Evolutionary conservation across 208 protist species (phyloP), one percentile per base, ranked within the genome.

Genomic region (Wallacemonas sp.): DNA sequence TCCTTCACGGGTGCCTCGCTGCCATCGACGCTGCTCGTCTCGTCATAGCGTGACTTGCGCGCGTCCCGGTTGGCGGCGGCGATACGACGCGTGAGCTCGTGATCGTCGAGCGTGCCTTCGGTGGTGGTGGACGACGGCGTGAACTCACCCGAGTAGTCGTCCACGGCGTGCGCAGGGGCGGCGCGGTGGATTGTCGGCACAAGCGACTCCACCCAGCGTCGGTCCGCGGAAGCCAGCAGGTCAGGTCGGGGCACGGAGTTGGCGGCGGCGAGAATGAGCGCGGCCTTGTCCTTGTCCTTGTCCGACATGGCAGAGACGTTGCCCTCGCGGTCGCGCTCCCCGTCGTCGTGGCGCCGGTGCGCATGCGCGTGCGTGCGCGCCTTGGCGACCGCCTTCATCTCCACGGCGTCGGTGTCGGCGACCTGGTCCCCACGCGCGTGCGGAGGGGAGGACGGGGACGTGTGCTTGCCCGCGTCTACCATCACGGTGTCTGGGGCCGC

Each of bases 81-180:
- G 18, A 20, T 18, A n/a, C 52, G 52, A 14, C 52, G 26, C 12
- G 7, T 41, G 18, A 59, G 3, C 31, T 59, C 14, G 8, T 12
- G 14, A 11, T 59, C 52, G 31, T 59, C 52, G 31, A 59, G 26
- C 4, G 52, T 44, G 31, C 52, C n/a, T 18, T 59, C 52, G 3
- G 52, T 59, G 16, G 52, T 59, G 31, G 52, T 59, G 7, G 52
- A 59, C 12, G 52, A 59, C 31, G 52, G 52, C 18, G 52, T 59
- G 52, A 59, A 59, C n/a, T 59, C 52, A 29, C 26, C n/a, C 4
- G 4, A 3, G 52, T 59, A 59, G 31, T 33, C 32, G 12, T 23
- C 52, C 4, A 41, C 3, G 8, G 16, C 16, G 3, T 41, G 52
- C 7, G 32, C 31, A 3, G n/a, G n/a, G 3, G 12, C 31, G 3